Evolutionary conservation across 176 grass and related monocot species (phyloP).

Genomic region (Phragmites australis): DNA sequence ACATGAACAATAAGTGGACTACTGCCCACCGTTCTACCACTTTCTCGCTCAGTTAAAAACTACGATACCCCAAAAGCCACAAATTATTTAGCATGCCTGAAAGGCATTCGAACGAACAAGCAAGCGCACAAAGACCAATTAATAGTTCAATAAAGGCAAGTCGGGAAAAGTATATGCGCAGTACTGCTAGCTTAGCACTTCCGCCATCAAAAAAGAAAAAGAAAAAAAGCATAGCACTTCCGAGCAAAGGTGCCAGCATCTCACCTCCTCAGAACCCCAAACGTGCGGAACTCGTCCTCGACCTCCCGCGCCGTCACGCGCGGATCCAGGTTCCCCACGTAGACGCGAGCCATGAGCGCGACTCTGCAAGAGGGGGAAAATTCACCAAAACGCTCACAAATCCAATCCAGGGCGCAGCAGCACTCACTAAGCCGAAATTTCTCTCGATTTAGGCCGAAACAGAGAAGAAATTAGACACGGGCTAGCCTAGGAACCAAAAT

Average conservation of each 20-base stretch:
- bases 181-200: background rate
- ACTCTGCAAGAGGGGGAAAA: slow-evolving; percentile 18
- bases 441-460: background rate
- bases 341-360: slow-evolving; percentile 63
- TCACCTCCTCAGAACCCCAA: slow-evolving; percentile 77
- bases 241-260: slow-evolving; percentile 22
- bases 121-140: background rate
- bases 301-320: slow-evolving; percentile 67
- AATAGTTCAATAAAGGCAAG: background rate
- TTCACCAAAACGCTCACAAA: background rate
- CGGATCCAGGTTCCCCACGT: slow-evolving; percentile 82
- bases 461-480: background rate
- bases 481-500: background rate
- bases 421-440: slow-evolving; percentile 2
- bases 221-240: background rate
- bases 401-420: slow-evolving; percentile 24
- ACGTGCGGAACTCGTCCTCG: slow-evolving; percentile 73
- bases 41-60: background rate
- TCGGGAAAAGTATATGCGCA: background rate
- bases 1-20: background rate
- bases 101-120: background rate
- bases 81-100: background rate
- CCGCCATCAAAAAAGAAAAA: background rate
- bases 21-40: background rate
- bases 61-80: background rate